phyloP scores from a whole-genome alignment of 352 stramenopile genomes.

The Pythium pectinolyticum region DNA sequence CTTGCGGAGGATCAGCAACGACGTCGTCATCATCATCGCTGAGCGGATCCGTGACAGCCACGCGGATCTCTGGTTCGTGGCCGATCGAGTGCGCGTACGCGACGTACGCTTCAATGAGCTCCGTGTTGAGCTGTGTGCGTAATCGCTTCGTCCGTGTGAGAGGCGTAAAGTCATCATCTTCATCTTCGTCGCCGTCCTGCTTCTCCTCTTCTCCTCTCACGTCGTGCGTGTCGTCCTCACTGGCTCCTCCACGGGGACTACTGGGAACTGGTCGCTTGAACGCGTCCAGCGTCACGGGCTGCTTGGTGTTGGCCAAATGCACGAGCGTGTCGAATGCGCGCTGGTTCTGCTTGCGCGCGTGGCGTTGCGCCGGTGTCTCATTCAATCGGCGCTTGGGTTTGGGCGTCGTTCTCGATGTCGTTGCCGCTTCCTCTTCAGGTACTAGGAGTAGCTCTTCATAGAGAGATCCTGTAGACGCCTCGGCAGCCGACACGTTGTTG shows the following conservation, averaged over 20 bases:
- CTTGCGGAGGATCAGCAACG: too few species aligned
- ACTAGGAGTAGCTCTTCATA: not conserved
- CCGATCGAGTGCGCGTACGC: conserved; percentile 92
- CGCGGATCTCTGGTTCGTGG: conserved; percentile 80
- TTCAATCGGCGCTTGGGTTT: not conserved
- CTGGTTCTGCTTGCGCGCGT: conserved; percentile 45
- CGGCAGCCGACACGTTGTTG: not conserved
- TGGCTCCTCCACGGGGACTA: too few species aligned
- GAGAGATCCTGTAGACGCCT: not conserved
- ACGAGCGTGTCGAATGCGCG: conserved; percentile 53
- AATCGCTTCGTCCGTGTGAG: conserved; percentile 78
- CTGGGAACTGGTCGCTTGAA: conserved; percentile 46
- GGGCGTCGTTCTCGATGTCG: too few species aligned
- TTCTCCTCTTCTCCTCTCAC: conserved; percentile 62
- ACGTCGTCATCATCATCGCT: conserved; percentile 24
- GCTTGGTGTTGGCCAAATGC: conserved; percentile 54
- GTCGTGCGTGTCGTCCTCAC: too few species aligned
- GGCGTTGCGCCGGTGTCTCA: conserved; percentile 31
- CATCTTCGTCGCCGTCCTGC: conserved; percentile 51
- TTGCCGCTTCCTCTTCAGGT: not conserved
- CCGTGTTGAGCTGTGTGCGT: conserved; percentile 73
- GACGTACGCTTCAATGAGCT: conserved; percentile 94
- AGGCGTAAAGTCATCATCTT: conserved; percentile 61
- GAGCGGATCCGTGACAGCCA: conserved; percentile 78
- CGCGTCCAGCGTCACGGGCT: conserved; percentile 47